These are phyloP conservation scores for Odontarrhena argentea DNA, from an alignment of 345 rosid species.

Conservation along the genomic window DNA sequence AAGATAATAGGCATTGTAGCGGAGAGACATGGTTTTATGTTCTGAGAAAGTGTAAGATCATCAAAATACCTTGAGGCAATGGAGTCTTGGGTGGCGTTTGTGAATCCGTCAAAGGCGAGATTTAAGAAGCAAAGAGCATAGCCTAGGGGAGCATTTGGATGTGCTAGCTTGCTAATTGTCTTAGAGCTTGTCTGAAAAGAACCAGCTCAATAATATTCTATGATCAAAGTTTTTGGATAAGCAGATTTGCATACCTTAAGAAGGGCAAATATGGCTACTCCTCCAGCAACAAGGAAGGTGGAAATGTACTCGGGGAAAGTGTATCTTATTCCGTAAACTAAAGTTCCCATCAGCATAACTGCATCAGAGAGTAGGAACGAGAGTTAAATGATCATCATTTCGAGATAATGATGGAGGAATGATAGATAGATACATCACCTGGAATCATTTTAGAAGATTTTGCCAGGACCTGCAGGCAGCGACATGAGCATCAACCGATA, in stretches of 20 bases:
- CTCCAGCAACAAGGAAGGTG: constrained; percentile 90
- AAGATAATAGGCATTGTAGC: neutral
- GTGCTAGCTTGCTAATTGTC: constrained; percentile 88
- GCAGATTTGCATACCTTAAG: constrained; percentile 58
- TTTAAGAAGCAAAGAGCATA: constrained; percentile 85
- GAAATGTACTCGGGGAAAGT: constrained; percentile 78
- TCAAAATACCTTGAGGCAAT: constrained; percentile 61
- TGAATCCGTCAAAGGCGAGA: constrained; percentile 95
- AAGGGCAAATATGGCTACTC: constrained; percentile 84
- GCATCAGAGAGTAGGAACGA: constrained; percentile 31
- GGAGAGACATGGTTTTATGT: neutral
- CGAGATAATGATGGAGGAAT: neutral
- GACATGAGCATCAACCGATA: constrained; percentile 17
- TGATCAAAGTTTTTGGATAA: neutral
- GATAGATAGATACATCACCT: constrained; percentile 45
- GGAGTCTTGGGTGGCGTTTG: constrained; percentile 96
- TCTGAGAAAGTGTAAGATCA: neutral
- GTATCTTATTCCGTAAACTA: constrained; percentile 86
- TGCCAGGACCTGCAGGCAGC: constrained; percentile 69
- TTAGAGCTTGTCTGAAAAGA: constrained; percentile 79
- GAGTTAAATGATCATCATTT: constrained; percentile 1
- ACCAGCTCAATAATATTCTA: neutral
- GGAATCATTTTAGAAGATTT: constrained; percentile 99
- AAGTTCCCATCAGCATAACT: constrained; percentile 94
- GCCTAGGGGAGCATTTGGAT: constrained; percentile 92